phyloP scores from a whole-genome alignment of 805 yeast genomes.

The Wickerhamiella occidentalis region DNA sequence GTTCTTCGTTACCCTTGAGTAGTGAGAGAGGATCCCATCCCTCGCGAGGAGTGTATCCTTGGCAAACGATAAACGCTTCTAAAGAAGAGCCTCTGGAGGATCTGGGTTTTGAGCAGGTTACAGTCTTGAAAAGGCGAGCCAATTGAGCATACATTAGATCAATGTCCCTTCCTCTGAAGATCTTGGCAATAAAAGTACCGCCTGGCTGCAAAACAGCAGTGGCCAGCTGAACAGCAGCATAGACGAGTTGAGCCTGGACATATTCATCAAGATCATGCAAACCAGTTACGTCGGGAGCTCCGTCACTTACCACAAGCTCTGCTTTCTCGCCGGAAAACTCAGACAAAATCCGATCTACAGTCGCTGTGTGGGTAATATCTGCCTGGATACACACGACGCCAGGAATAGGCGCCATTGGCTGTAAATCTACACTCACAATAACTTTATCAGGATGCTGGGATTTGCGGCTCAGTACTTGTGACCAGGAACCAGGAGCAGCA shows the following conservation, averaged over 20 bases:
- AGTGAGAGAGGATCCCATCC: constrained; percentile 60
- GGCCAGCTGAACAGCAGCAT: constrained; percentile 84
- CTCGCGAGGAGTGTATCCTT: constrained; percentile 70
- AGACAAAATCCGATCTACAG: constrained; percentile 60
- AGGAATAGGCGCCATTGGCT: constrained; percentile 94
- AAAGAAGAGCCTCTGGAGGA: constrained; percentile 89
- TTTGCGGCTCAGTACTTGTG: constrained; percentile 68
- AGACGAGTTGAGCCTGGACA: constrained; percentile 85
- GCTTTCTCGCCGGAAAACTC: constrained; percentile 87
- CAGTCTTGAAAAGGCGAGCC: constrained; percentile 71
- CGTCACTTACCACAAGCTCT: constrained; percentile 92
- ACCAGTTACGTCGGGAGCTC: constrained; percentile 98
- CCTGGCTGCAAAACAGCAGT: constrained; percentile 81
- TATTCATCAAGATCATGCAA: constrained; percentile 93
- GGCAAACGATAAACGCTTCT: constrained; percentile 88
- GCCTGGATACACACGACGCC: constrained; percentile 89
- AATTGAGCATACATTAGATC: constrained; percentile 88
- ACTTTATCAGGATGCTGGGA: constrained; percentile 45
- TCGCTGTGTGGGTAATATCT: constrained; percentile 92
- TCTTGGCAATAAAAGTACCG: constrained; percentile 91
- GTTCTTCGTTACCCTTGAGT: constrained; percentile 34
- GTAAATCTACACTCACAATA: constrained; percentile 89
- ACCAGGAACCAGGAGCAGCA: constrained; percentile 65
- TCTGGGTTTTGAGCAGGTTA: constrained; percentile 92
- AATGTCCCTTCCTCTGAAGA: constrained; percentile 91